Conservation (phyloP, 345 rosid genomes). For the Noccaea bulbosa region DNA sequence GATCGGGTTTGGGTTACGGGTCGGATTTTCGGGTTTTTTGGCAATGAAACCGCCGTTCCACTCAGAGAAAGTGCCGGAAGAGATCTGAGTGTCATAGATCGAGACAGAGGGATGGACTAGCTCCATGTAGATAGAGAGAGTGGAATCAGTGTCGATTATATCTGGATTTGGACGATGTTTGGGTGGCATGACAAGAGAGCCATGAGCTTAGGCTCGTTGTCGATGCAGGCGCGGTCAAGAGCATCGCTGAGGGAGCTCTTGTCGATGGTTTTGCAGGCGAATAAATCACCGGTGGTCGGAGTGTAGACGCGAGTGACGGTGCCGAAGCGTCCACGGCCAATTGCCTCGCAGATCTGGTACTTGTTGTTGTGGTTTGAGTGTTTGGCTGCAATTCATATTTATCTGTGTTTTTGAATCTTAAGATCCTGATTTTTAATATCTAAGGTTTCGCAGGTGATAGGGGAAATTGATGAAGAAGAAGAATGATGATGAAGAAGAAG, state of each 20-base stretch:
- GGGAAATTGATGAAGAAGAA: no score
- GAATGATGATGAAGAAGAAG: no score
- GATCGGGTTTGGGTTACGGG: no score
- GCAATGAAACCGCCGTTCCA: conserved; percentile 65
- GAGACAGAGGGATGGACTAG: conserved; percentile 57
- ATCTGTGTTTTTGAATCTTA: background rate
- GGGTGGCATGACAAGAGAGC: conserved; percentile 64
- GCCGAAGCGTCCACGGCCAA: conserved; percentile 85
- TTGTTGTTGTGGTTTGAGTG: conserved; percentile 40
- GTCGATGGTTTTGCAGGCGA: conserved; percentile 72
- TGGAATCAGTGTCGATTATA: conserved; percentile 58
- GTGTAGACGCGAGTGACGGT: conserved; percentile 60
- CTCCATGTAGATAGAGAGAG: conserved; percentile 61
- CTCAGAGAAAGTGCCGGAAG: conserved; percentile 48
- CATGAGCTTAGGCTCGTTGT: no score
- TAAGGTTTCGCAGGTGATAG: no score
- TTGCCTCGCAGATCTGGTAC: conserved; percentile 69
- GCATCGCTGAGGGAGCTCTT: no score
- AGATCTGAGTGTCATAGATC: conserved; percentile 52
- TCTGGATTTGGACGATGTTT: conserved; percentile 61
- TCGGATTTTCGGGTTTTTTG: conserved; percentile 35
- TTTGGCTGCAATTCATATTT: conserved; percentile 43
- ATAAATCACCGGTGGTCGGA: conserved; percentile 49
- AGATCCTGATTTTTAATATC: no score
- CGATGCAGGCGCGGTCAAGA: no score